Evolutionary conservation across 345 rosid species (phyloP), one percentile per base, ranked within the genome.

Genomic region (Cardamine chenopodiifolia): DNA sequence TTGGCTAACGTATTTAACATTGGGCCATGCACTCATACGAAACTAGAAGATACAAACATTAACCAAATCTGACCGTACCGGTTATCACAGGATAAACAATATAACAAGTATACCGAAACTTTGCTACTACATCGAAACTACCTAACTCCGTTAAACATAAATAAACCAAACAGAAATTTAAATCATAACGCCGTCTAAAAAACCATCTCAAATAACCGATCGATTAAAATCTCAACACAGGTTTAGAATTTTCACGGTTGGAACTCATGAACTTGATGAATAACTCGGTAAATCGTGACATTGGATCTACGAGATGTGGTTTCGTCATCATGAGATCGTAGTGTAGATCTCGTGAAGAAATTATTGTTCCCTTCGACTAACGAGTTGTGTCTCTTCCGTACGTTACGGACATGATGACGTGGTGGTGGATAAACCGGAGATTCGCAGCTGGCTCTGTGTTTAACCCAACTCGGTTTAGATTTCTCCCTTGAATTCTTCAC

Each of bases 341-440:
- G 68, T 48, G 40, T 12, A 25, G 76, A 69, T 70, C 68, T 71
- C 35, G 63, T 50, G 68, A 77, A 64, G 68, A 71, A 48, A 13
- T 5, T 71, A 23, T 20, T 71, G 62, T 37, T 48, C 3, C 66
- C 62, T 56, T 71, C 71, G 8, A 50, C 63, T 7, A 72, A 72
- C 10, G 81, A 66, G 73, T 78, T 63, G 68, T 42, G 81, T 66
- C 77, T 78, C 58, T 66, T 78, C 26, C 81, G 42, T 64, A 77
- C 80, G 57, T 71, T 71, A 56, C 80, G 80, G 11, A 78, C 68
- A 59, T 64, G 75, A 61, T 45, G 81, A 72, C 81, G 77, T 58
- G 73, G 56, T 20, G 48, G 52, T 49, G 73, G 57, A 68, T 55
- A 47, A 55, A 70, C 75, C 66, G 75, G 53, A 26, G 67, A 56